phyloP scores from a whole-genome alignment of 108 stramenopile genomes.

The Cyclotella kingstonii region DNA sequence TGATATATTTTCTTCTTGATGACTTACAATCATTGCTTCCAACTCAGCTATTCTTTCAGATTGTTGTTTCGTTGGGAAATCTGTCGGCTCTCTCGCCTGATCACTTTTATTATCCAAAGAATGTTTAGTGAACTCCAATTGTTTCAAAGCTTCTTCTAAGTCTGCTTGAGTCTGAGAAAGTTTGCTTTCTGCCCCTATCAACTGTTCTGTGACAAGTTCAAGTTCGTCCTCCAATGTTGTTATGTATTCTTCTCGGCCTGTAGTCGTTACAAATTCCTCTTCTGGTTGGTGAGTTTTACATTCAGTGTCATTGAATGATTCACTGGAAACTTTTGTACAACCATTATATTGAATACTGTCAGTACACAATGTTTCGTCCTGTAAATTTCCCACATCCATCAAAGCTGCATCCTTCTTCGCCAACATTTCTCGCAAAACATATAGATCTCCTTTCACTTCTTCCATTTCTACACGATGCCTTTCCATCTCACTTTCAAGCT shows the following conservation, averaged over 20 bases:
- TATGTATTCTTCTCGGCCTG: constrained; percentile 66
- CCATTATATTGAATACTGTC: no score
- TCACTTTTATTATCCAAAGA: constrained; percentile 16
- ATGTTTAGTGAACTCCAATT: constrained; percentile 29
- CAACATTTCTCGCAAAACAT: constrained; percentile 21
- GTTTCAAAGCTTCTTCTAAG: constrained; percentile 50
- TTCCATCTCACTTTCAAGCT: constrained; percentile 77
- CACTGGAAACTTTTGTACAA: background rate
- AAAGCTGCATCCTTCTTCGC: constrained; percentile 24
- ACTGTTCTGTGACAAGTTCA: constrained; percentile 83
- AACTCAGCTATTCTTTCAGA: constrained; percentile 49
- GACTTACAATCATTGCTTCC: constrained; percentile 22
- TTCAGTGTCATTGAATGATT: background rate
- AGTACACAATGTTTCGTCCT: no score
- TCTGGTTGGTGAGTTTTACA: background rate
- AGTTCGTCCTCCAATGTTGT: constrained; percentile 87
- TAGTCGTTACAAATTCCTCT: constrained; percentile 16
- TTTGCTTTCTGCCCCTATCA: constrained; percentile 83
- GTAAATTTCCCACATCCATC: background rate
- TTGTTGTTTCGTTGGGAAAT: constrained; percentile 10
- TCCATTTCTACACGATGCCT: constrained; percentile 66
- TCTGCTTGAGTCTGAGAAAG: constrained; percentile 63
- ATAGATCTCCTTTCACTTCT: constrained; percentile 46
- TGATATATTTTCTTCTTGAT: constrained; percentile 53
- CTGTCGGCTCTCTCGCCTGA: constrained; percentile 6